phyloP scores from a whole-genome alignment of 441 rosid genomes.

The Dalechampia spathulata region DNA sequence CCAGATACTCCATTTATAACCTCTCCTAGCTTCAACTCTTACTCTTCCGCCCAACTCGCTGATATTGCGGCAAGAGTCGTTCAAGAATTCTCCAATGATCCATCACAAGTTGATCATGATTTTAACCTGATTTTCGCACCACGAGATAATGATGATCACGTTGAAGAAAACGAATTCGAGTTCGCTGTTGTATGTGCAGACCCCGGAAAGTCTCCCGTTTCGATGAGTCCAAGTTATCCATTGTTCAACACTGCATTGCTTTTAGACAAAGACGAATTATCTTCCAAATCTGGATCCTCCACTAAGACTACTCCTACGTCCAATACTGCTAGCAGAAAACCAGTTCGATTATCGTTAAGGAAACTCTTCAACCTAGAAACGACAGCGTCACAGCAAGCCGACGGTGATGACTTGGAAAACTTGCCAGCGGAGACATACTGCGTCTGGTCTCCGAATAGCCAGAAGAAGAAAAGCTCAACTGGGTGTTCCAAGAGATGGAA shows the following conservation, averaged over 20 bases:
- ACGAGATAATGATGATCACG: neutral
- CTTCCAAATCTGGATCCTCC: neutral
- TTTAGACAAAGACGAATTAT: neutral
- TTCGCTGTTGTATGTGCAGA: slow-evolving; percentile 43
- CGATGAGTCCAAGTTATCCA: slow-evolving; percentile 56
- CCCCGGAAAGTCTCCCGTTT: slow-evolving; percentile 43
- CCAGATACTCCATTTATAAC: slow-evolving; percentile 27
- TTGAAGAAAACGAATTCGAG: slow-evolving; percentile 35
- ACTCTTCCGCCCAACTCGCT: slow-evolving; percentile 47
- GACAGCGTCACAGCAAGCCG: slow-evolving; percentile 43
- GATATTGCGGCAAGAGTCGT: slow-evolving; percentile 73
- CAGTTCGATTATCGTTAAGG: slow-evolving; percentile 32
- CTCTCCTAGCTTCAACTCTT: slow-evolving; percentile 48
- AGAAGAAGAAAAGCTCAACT: slow-evolving; percentile 62
- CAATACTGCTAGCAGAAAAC: too few species aligned
- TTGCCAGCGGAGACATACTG: slow-evolving; percentile 54
- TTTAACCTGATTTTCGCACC: neutral
- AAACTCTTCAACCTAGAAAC: slow-evolving; percentile 48
- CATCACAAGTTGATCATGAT: neutral
- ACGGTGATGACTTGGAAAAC: slow-evolving; percentile 47
- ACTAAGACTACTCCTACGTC: neutral
- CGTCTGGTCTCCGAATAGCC: slow-evolving; percentile 51
- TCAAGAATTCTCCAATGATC: slow-evolving; percentile 37
- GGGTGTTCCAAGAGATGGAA: slow-evolving; percentile 72
- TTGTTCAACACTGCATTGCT: slow-evolving; percentile 30